These are phyloP conservation scores for Parastagonospora nodorum DNA, from an alignment of 2,329 filamentous ascomycete genomes.

Conservation along the genomic window DNA sequence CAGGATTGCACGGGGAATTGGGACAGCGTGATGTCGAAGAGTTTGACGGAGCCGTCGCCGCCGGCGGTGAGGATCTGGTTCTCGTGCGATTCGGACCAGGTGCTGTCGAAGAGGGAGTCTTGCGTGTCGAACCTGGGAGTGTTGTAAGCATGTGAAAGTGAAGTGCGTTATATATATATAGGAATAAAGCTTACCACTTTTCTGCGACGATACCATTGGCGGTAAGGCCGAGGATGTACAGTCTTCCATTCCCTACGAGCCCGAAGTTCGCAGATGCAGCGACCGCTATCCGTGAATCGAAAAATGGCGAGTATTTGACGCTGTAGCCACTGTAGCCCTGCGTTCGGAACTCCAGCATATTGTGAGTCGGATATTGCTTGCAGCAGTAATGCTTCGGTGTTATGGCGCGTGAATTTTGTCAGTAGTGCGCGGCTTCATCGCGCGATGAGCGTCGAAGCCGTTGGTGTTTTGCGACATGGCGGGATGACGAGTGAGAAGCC, in stretches of 20 bases:
- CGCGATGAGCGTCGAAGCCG: slow-evolving; percentile 14
- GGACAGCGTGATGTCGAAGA: slow-evolving; percentile 82
- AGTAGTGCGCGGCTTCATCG: slow-evolving; percentile 20
- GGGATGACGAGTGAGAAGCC: slow-evolving; percentile 25
- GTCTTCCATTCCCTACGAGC: slow-evolving; percentile 90
- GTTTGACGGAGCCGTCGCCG: slow-evolving; percentile 91
- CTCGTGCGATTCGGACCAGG: slow-evolving; percentile 96
- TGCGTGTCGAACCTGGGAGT: slow-evolving; percentile 88
- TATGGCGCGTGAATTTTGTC: slow-evolving; percentile 19
- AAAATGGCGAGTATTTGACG: slow-evolving; percentile 98
- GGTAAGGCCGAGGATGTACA: slow-evolving; percentile 84
- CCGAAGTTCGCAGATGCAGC: slow-evolving; percentile 94
- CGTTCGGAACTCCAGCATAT: slow-evolving; percentile 92
- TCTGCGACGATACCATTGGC: slow-evolving; percentile 81
- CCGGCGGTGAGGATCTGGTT: slow-evolving; percentile 89
- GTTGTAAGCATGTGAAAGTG: slow-evolving; percentile 14
- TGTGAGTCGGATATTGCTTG: slow-evolving; percentile 16
- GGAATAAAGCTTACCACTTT: slow-evolving; percentile 65
- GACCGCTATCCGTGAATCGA: slow-evolving; percentile 91
- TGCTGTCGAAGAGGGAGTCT: slow-evolving; percentile 91
- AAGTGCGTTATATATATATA: neutral
- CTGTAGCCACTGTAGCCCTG: slow-evolving; percentile 94
- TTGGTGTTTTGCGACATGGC: slow-evolving; percentile 21
- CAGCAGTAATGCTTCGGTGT: neutral
- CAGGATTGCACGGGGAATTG: slow-evolving; percentile 91